Base-by-base conservation (phyloP, 495 filamentous ascomycete species). In the Hypoxylon perforatum region DNA sequence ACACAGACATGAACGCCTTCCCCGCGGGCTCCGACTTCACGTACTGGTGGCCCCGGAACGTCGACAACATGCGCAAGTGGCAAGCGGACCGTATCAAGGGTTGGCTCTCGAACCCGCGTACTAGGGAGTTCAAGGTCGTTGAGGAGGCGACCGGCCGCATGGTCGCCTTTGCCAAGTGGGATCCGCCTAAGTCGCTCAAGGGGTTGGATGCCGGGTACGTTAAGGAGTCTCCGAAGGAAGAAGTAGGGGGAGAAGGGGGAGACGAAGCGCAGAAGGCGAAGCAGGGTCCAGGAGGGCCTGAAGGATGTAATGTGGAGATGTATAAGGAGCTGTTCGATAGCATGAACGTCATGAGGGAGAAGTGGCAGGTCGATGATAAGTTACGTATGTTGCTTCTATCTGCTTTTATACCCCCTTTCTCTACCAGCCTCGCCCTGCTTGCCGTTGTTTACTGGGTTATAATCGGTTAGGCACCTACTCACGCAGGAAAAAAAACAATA, bases 101-200 rank as follows among this genome's bases (percentile, higher is more conserved):
- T 0, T 65, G 72, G 12, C 72, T 74, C 61, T 45, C 49, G 36
- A 69, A 74, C 56, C 35, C 59, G 41, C 0, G 17, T 41, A 53
- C 55, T 7, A 69, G 72, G 23, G 58, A 64, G 33, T 72, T 69
- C 57, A 74, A 74, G 30, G 59, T 74, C 41, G 69, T 63, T n/a
- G 62, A 69, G 12, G 49, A 52, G 18, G 28, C 64, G 10, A 58
- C 59, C 6, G 54, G 65, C 36, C 9, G 1, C 17, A 30, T 71
- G 28, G 72, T 72, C 51, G 68, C 65, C 28, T 74, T 62, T 51
- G 65, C 72, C 1, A 70, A 70, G 50, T 72, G 72, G 72, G 65
- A 74, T 17, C 46, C 41, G 1, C 72, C 69, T 14, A 33, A 42
- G 0, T 0, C 33, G 18, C 61, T 72, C 52, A 19, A 36, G 28